A percentile compares a stretch with the other conserved stretches of the same genome.
phyloP scores from a whole-genome alignment of 352 stramenopile species.

The Globisporangium nagaii region DNA sequence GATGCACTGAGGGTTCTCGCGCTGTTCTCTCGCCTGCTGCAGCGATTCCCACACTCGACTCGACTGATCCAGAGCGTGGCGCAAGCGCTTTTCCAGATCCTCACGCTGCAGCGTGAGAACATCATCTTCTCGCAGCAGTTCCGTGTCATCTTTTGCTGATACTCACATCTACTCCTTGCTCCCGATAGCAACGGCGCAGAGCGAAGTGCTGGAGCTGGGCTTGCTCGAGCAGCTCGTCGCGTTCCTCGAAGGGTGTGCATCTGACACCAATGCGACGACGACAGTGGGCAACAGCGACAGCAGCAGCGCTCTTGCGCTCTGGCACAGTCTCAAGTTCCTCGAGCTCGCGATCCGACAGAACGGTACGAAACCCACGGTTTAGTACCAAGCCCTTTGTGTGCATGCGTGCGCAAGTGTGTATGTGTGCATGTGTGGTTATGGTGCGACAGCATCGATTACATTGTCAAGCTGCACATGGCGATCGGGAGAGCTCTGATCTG shows the following conservation, averaged over 20 bases:
- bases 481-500: too few relatives aligned
- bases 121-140: neutral
- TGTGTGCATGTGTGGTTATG: too few relatives aligned
- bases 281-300: too few relatives aligned
- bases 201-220: constrained; percentile 21
- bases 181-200: constrained; percentile 4
- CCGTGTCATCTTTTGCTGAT: constrained; percentile 2
- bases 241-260: constrained; percentile 16
- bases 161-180: neutral
- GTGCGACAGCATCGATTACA: too few relatives aligned
- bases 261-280: constrained; percentile 7
- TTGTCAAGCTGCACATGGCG: too few relatives aligned
- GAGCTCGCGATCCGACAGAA: constrained; percentile 34
- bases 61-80: constrained; percentile 20
- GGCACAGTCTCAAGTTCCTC: constrained; percentile 49
- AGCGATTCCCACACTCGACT: constrained; percentile 12
- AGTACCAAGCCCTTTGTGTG: neutral
- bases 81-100: constrained; percentile 41
- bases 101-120: constrained; percentile 25
- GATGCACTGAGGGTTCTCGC: constrained; percentile 17
- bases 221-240: constrained; percentile 31
- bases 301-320: constrained; percentile 21
- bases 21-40: constrained; percentile 22
- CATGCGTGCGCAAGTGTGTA: too few relatives aligned
- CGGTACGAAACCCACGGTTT: constrained; percentile 14